Base-by-base conservation (phyloP, 371 early-diverging fungal species). In the Apophysomyces ossiformis region DNA sequence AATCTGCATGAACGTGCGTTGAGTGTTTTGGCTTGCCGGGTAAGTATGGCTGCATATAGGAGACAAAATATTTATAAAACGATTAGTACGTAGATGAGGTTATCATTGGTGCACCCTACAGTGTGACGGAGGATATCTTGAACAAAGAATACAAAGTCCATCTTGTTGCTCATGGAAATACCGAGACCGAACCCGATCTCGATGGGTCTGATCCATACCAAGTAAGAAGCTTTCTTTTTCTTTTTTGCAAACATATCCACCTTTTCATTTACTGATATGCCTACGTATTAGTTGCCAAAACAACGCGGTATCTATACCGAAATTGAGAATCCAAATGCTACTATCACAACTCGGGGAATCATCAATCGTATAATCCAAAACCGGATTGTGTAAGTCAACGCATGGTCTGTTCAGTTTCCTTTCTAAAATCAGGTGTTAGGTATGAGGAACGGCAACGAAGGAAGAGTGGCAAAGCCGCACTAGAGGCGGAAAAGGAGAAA, bases 1-100 rank as follows among this genome's bases (percentile, higher is more conserved):
- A 96, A 95, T 76, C 75, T 96, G 59, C 92, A 96, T 75, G 96
- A 97, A 81, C 91, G 96, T 58, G 94, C 90, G 43, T 81, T 96
- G 44, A 90, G 93, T 65, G 96, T 93, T 5, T 75, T 96, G 43
- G 90, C 93, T 57, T 97, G 97, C 70, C 85, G 91, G 26, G 92
- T 91, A 85, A 83, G 83, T 41, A 11, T 21, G 35, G 8, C 54
- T 1, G 39, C 12, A 12, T 1, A 2, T 13, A 76, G 2, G 39
- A 37, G 35, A 26, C 32, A 26, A 26, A 12, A 9, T 15, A 35
- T 16, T 54, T 0, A n/a, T 45, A 46, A n/a, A 46, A 46, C 15
- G 44, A 65, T 37, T 47, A 91, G 88, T 94, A 95, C 68, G 95
- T 94, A 7, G 94, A 94, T 72, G 95, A 95, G 68, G 93, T 96